Evolutionary conservation across 257 asterid species (phyloP).

Genomic region (Gynochthodes officinalis): DNA sequence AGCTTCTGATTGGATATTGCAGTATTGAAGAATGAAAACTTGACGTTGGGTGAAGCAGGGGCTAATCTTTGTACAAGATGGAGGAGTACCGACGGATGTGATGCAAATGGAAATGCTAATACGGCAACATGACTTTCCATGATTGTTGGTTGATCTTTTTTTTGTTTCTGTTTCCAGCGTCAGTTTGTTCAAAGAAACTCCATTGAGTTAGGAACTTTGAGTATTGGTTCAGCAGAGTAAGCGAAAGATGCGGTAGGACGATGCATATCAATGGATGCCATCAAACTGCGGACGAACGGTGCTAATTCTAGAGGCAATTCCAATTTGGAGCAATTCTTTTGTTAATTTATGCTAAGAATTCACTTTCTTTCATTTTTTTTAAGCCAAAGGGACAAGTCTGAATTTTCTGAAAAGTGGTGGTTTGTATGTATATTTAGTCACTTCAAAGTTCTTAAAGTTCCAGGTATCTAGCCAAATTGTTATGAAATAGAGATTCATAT

Average conservation of each 20-base stretch:
- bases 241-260: neutral
- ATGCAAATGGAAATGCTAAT: constrained; percentile 76
- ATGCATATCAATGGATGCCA: constrained; percentile 3
- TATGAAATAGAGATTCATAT: too few species aligned
- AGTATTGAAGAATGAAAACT: constrained; percentile 57
- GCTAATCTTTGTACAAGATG: constrained; percentile 47
- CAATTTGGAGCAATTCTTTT: neutral
- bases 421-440: too few species aligned
- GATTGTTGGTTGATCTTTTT: neutral
- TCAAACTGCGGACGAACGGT: neutral
- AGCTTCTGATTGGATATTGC: constrained; percentile 33
- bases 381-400: too few species aligned
- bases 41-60: constrained; percentile 30
- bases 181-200: neutral
- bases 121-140: constrained; percentile 46
- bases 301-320: neutral
- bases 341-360: too few species aligned
- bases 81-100: constrained; percentile 64
- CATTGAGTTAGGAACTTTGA: too few species aligned
- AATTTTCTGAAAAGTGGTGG: too few species aligned
- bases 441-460: too few species aligned
- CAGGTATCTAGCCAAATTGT: too few species aligned
- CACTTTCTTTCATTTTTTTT: too few species aligned
- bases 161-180: neutral
- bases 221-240: neutral